Conservation (phyloP, 2,329 filamentous ascomycete species). For the Calonectria pseudoreteaudii region DNA sequence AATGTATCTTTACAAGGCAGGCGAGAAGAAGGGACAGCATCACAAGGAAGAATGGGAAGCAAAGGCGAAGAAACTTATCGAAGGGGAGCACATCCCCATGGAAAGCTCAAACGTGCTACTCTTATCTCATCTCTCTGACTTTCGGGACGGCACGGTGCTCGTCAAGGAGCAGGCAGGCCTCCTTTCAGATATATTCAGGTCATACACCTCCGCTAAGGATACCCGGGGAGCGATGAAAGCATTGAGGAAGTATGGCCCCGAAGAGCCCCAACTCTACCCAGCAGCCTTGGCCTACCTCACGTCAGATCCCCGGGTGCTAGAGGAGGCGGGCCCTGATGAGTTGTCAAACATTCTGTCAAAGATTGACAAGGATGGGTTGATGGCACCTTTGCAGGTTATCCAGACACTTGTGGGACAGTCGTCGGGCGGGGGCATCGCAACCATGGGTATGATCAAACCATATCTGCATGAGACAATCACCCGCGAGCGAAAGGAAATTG, state of each 20-base stretch:
- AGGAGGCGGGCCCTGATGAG: constrained; percentile 87
- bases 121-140: constrained; percentile 90
- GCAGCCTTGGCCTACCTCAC: constrained; percentile 95
- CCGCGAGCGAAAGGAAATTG: constrained; percentile 88
- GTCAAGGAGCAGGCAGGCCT: constrained; percentile 95
- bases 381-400: constrained; percentile 96
- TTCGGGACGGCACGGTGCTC: constrained; percentile 88
- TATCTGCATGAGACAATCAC: constrained; percentile 92
- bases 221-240: constrained; percentile 91
- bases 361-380: constrained; percentile 90
- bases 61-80: constrained; percentile 90
- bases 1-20: constrained; percentile 95
- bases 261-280: constrained; percentile 92
- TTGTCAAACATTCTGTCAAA: constrained; percentile 82
- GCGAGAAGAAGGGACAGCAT: constrained; percentile 74
- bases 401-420: constrained; percentile 82
- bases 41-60: constrained; percentile 85
- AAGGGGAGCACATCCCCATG: constrained; percentile 83
- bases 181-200: constrained; percentile 95
- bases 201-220: constrained; percentile 92
- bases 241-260: constrained; percentile 88
- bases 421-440: constrained; percentile 74
- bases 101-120: constrained; percentile 95
- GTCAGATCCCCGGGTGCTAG: constrained; percentile 82
- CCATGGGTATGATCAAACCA: constrained; percentile 96